Evolutionary conservation across 768 basidiomycete genomes (phyloP).

Genomic region (Leccinum subtestaceum): DNA sequence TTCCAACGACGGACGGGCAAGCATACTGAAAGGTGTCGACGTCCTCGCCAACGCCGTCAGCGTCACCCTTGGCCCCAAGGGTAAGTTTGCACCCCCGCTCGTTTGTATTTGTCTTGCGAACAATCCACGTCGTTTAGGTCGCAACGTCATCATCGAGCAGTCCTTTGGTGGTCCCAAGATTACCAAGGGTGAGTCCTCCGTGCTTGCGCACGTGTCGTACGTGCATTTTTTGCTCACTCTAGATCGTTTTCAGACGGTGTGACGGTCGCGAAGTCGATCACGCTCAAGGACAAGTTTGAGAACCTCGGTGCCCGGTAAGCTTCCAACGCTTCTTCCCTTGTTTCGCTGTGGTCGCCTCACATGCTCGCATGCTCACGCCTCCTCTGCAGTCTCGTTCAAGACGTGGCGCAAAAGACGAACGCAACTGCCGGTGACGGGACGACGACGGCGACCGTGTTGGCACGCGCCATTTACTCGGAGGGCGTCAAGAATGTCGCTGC

Average conservation of each 20-base stretch:
- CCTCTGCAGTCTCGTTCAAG: constrained; percentile 74
- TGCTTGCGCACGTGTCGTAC: not conserved
- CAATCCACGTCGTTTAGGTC: constrained; percentile 46
- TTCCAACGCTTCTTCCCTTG: not conserved
- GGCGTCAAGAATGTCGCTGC: constrained; percentile 99
- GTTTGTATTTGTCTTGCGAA: not conserved
- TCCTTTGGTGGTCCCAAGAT: constrained; percentile 89
- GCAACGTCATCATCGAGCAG: constrained; percentile 98
- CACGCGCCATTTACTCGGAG: constrained; percentile 96
- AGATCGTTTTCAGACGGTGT: constrained; percentile 76
- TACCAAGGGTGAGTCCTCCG: constrained; percentile 71
- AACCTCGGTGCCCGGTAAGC: constrained; percentile 95
- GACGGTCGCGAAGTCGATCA: constrained; percentile 93
- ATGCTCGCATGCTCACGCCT: constrained; percentile 6
- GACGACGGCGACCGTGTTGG: constrained; percentile 95
- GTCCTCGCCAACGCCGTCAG: constrained; percentile 95
- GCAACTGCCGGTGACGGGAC: constrained; percentile 97
- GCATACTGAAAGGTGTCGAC: constrained; percentile 94
- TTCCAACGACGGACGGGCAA: constrained; percentile 90
- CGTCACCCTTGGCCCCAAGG: constrained; percentile 96
- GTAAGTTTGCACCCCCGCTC: constrained; percentile 36
- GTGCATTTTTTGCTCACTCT: not conserved
- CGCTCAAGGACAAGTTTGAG: constrained; percentile 96
- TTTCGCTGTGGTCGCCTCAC: not conserved
- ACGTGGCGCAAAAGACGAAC: constrained; percentile 95